Evolutionary conservation across 345 rosid species (phyloP).

Genomic region (Arabis hirsuta): DNA sequence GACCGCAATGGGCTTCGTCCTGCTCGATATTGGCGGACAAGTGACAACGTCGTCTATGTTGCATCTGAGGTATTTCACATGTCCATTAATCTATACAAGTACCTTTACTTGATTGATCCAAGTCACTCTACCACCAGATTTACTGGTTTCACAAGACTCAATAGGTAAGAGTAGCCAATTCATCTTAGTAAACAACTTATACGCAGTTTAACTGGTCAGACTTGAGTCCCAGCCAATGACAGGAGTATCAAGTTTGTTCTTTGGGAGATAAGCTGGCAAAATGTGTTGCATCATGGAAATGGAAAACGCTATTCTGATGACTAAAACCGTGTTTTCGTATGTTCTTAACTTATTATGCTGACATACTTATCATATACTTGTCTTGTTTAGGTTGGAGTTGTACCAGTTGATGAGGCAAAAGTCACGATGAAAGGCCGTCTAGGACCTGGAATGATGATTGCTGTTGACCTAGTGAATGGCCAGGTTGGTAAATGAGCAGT

Average conservation of each 20-base stretch:
- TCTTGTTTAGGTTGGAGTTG: constrained; percentile 82
- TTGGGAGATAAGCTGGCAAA: no score
- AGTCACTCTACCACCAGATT: constrained; percentile 5
- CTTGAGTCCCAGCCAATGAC: neutral
- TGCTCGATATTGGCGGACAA: constrained; percentile 96
- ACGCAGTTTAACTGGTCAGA: neutral
- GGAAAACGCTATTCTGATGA: constrained; percentile 8
- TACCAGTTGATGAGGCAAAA: constrained; percentile 95
- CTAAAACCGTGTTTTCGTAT: constrained; percentile 15
- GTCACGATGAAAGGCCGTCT: constrained; percentile 92
- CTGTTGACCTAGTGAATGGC: constrained; percentile 83
- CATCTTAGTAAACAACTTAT: neutral
- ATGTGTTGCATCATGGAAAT: neutral
- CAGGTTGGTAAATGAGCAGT: constrained; percentile 61
- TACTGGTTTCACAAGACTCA: constrained; percentile 17
- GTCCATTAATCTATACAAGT: constrained; percentile 11
- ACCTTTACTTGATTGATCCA: constrained; percentile 24
- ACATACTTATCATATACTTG: constrained; percentile 3
- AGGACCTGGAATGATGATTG: constrained; percentile 99
- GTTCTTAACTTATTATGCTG: constrained; percentile 7
- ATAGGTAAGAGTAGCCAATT: constrained; percentile 4
- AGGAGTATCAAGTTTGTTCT: neutral
- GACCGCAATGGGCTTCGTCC: constrained; percentile 99
- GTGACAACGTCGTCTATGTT: constrained; percentile 92
- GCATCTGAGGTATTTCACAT: constrained; percentile 87